Base-by-base conservation (phyloP, 1,284 basidiomycete species). In the Albatrellus sp. region DNA sequence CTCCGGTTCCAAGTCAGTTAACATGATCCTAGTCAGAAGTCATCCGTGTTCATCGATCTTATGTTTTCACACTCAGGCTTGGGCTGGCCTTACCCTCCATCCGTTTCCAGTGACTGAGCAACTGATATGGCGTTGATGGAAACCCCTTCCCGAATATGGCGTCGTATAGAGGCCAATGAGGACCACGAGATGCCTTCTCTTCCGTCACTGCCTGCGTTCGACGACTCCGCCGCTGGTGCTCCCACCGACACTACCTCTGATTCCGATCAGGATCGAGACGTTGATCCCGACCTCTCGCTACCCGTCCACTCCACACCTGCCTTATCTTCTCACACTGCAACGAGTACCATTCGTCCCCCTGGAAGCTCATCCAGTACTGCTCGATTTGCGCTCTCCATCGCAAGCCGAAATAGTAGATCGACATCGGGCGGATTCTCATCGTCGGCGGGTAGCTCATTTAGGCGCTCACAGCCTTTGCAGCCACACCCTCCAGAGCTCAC, bases 61-160 rank as follows among this genome's bases (percentile, higher is more conserved):
- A 16, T 36, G 35, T 36, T 19, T 36, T 36, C 35, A 36, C 8
- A 16, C 2, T 8, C 35, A 24, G 24, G 24, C 7, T 24, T 3
- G 24, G 4, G 7, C 24, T 24, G 24, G 24, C 24, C 24, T 24
- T 7, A 24, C 4, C 24, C 24, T 7, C 7, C 4, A 24, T 3
- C 7, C 17, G 13, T 20, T 13, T 40, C 13, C 20, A 28, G 20
- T 12, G 9, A 20, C 12, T 10, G 24, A 20, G 38, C 20, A 20
- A 20, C 11, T 28, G 34, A 7, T 8, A 52, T 52, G 51, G 57
- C 54, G 4, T 55, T 62, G 40, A 68, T 83, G 8, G 84, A 88
- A 60, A 88, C 84, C 8, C 84, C 84, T 0, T 87, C 85, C 28
- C 68, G 83, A 40, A 77, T 88, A 55, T 83, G 79, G 80, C 70